Evolutionary conservation across 768 basidiomycete genomes (phyloP).

Genomic region (Psilocybe tampanensis): DNA sequence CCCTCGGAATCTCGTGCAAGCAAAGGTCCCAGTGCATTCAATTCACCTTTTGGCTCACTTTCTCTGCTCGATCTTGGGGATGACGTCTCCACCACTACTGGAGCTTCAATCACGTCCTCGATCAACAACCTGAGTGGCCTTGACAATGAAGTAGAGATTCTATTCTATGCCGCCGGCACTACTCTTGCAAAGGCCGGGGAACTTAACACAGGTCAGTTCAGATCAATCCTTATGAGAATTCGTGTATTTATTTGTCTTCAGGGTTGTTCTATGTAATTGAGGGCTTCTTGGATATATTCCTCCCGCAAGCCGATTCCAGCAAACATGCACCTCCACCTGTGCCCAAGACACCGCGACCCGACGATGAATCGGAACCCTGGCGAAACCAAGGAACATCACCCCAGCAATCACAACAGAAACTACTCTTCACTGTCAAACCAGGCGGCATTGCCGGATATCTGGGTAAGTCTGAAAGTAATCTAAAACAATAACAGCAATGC

Average conservation of each 20-base stretch:
- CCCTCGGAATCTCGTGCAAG: slow-evolving; percentile 44
- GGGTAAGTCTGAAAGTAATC: slow-evolving; percentile 42
- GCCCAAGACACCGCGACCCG: slow-evolving; percentile 17
- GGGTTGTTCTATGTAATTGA: slow-evolving; percentile 95
- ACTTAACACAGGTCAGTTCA: slow-evolving; percentile 68
- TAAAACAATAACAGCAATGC: not conserved
- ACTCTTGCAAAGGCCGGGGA: slow-evolving; percentile 90
- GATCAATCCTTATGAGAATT: slow-evolving; percentile 2
- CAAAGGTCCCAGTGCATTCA: slow-evolving; percentile 42
- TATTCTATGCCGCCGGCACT: slow-evolving; percentile 89
- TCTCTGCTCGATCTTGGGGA: slow-evolving; percentile 74
- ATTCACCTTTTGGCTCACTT: slow-evolving; percentile 72
- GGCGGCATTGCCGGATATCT: slow-evolving; percentile 98
- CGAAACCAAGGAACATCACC: slow-evolving; percentile 32
- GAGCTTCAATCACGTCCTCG: slow-evolving; percentile 51
- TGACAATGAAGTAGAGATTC: slow-evolving; percentile 95
- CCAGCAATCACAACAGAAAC: slow-evolving; percentile 51
- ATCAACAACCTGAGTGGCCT: slow-evolving; percentile 77
- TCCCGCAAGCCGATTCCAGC: slow-evolving; percentile 53
- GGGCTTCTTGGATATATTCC: slow-evolving; percentile 90
- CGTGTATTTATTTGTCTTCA: slow-evolving; percentile 24
- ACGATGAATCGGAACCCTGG: slow-evolving; percentile 38
- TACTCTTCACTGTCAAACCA: slow-evolving; percentile 93
- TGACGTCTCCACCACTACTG: slow-evolving; percentile 69
- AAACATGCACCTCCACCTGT: slow-evolving; percentile 21